These are phyloP conservation scores for Solanum chacoense DNA, from an alignment of 305 asterid genomes.

Conservation along the genomic window DNA sequence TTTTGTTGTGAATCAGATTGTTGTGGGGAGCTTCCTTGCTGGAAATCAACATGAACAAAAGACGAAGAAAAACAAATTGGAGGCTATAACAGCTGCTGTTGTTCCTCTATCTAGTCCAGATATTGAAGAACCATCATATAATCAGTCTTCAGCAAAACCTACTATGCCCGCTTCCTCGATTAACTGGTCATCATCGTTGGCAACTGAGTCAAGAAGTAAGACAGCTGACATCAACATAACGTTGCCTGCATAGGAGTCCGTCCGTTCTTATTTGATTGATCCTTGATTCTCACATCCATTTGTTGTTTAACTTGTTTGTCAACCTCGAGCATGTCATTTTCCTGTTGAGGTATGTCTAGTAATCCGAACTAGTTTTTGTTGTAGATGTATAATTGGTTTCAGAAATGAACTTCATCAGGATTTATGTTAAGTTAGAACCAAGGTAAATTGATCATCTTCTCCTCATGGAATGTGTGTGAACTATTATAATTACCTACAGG, in stretches of 20 bases:
- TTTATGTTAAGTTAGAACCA: background rate
- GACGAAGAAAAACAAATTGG: constrained; percentile 43
- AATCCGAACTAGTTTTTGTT: constrained; percentile 12
- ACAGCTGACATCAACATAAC: constrained; percentile 51
- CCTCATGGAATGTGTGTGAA: background rate
- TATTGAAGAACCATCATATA: constrained; percentile 27
- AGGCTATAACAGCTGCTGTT: constrained; percentile 21
- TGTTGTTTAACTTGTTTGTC: constrained; percentile 5
- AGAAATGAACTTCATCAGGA: background rate
- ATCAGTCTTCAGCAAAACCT: background rate
- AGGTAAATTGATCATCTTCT: background rate
- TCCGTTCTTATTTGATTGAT: background rate
- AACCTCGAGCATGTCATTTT: constrained; percentile 12
- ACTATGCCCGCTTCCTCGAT: constrained; percentile 30
- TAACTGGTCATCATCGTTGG: constrained; percentile 49
- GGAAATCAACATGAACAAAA: constrained; percentile 59
- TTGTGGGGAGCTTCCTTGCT: constrained; percentile 67
- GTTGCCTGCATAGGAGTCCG: constrained; percentile 21
- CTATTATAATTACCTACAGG: background rate
- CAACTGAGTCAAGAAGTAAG: constrained; percentile 36
- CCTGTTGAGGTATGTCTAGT: constrained; percentile 18
- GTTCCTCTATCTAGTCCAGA: constrained; percentile 38
- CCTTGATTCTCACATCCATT: background rate
- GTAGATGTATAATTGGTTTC: constrained; percentile 17
- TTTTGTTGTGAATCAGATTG: constrained; percentile 32